Conservation (phyloP, 257 asterid genomes). For the Salvia rosmarinus region DNA sequence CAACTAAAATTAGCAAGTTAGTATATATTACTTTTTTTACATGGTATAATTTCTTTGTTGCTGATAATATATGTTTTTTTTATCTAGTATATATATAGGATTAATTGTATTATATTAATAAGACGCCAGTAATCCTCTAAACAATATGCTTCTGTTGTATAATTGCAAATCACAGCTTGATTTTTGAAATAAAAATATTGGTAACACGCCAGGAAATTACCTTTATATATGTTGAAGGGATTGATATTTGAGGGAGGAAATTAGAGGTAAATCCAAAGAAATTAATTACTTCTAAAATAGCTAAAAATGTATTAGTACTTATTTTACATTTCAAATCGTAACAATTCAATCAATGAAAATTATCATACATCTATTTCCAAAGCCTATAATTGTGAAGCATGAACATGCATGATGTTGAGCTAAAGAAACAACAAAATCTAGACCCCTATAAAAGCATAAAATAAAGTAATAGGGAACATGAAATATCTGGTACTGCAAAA, state of each 20-base stretch:
- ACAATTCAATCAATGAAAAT: neutral
- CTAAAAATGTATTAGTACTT: neutral
- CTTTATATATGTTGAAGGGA: neutral
- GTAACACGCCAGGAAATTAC: no score
- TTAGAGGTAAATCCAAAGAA: neutral
- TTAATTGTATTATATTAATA: no score
- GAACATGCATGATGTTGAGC: neutral
- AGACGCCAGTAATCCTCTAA: no score
- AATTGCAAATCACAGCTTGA: no score
- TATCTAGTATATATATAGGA: no score
- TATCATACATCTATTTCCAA: neutral
- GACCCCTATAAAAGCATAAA: neutral
- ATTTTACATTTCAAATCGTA: neutral
- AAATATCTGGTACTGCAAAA: conserved; percentile 19
- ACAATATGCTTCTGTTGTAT: no score
- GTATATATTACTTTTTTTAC: no score
- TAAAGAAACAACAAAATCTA: neutral
- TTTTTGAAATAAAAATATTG: no score
- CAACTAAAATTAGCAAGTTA: no score
- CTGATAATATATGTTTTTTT: no score
- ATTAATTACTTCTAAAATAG: neutral
- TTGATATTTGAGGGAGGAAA: neutral
- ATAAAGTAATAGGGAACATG: conserved; percentile 1
- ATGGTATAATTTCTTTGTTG: no score
- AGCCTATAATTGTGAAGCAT: neutral